Percentiles rank a stretch among this genome's conserved stretches.
These are phyloP conservation scores for Cyathus striatus DNA, from an alignment of 768 basidiomycete genomes.

Conservation along the genomic window DNA sequence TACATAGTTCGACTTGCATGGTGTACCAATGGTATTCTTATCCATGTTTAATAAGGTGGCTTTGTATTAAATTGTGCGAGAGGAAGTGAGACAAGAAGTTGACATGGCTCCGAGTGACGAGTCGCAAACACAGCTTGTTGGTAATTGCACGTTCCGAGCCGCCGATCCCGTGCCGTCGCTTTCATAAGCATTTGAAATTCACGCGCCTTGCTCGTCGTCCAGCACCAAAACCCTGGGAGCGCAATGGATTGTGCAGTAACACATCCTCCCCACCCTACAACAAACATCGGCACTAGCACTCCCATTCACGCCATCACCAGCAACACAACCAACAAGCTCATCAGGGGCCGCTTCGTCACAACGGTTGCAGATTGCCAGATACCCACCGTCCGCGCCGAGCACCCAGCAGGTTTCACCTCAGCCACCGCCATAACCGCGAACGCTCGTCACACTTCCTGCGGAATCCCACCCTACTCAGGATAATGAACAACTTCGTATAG, in stretches of 20 bases:
- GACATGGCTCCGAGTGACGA: too few species aligned
- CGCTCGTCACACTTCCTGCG: slow-evolving; percentile 30
- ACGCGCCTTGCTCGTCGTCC: too few species aligned
- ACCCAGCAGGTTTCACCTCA: slow-evolving; percentile 41
- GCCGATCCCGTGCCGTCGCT: too few species aligned
- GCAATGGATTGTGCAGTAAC: slow-evolving; percentile 40
- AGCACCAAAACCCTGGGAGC: slow-evolving; percentile 95
- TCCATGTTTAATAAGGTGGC: too few species aligned
- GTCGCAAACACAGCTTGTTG: too few species aligned
- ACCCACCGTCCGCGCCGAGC: slow-evolving; percentile 59
- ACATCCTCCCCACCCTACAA: slow-evolving; percentile 19
- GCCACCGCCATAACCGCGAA: slow-evolving; percentile 21
- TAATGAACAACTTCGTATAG: slow-evolving; percentile 16
- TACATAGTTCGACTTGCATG: too few species aligned
- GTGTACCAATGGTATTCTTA: too few species aligned
- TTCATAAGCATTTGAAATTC: too few species aligned
- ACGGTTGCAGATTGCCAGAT: slow-evolving; percentile 4
- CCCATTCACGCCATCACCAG: slow-evolving; percentile 16
- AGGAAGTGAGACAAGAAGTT: too few species aligned
- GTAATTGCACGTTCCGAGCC: too few species aligned
- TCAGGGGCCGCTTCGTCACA: slow-evolving; percentile 11
- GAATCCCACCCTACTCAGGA: slow-evolving; percentile 39
- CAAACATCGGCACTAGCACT: too few species aligned
- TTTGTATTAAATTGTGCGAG: too few species aligned
- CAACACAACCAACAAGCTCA: slow-evolving; percentile 10